phyloP scores from a whole-genome alignment of 352 stramenopile genomes.

The Globisporangium alternatum region DNA sequence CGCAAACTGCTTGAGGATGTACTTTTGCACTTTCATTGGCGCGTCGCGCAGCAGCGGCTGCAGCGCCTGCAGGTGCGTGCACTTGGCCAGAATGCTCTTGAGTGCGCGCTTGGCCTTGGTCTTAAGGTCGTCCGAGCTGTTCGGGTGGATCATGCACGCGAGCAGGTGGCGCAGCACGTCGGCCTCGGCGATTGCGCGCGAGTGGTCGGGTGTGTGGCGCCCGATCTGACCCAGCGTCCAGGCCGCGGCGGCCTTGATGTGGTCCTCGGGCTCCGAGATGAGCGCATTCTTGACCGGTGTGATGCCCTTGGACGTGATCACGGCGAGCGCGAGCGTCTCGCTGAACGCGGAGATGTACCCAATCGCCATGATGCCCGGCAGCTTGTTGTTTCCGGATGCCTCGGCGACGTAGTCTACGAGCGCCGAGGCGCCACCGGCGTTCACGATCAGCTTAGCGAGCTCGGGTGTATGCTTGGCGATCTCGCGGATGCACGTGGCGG shows the following conservation, averaged over 20 bases:
- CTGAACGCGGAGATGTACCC: constrained; percentile 95
- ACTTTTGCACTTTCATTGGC: constrained; percentile 95
- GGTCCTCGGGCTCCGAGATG: constrained; percentile 92
- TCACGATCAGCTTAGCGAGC: constrained; percentile 95
- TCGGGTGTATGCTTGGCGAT: constrained; percentile 95
- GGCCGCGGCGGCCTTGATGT: constrained; percentile 94
- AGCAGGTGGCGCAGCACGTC: constrained; percentile 92
- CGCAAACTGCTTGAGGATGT: constrained; percentile 95
- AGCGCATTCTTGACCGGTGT: constrained; percentile 91
- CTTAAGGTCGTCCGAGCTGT: constrained; percentile 92
- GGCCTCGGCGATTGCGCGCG: constrained; percentile 88
- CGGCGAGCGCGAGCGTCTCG: constrained; percentile 91
- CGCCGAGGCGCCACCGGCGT: constrained; percentile 91
- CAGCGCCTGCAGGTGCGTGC: constrained; percentile 91
- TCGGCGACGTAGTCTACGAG: constrained; percentile 93
- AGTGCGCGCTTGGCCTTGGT: constrained; percentile 93
- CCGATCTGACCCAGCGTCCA: constrained; percentile 96
- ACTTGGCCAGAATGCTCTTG: constrained; percentile 94
- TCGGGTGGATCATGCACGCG: constrained; percentile 91
- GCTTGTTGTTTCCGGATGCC: constrained; percentile 89
- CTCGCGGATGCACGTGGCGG: constrained; percentile 93
- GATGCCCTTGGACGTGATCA: constrained; percentile 94
- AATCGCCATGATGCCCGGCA: constrained; percentile 95
- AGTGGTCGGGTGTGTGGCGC: constrained; percentile 92
- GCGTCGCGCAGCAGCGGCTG: constrained; percentile 91